These are phyloP conservation scores for Grigorovia humatica DNA, from an alignment of 805 yeast genomes.

Conservation along the genomic window DNA sequence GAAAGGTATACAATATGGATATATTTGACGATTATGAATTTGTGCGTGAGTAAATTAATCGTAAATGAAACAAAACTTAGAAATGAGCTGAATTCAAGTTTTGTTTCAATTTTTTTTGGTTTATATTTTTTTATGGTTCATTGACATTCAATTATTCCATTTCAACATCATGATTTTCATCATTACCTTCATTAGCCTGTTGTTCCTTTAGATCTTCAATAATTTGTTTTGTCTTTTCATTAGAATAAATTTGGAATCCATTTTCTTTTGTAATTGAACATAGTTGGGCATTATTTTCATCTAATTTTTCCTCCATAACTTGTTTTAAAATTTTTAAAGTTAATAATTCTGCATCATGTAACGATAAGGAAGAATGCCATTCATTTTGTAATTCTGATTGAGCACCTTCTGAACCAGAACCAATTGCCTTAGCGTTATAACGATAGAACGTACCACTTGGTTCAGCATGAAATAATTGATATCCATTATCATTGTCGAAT, in stretches of 20 bases:
- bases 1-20: no score
- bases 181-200: constrained; percentile 38
- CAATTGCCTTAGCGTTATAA: constrained; percentile 97
- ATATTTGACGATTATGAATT: no score
- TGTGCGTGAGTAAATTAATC: no score
- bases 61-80: no score
- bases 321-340: constrained; percentile 86
- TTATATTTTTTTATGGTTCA: not conserved
- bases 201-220: constrained; percentile 69
- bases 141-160: constrained; percentile 16
- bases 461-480: constrained; percentile 96
- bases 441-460: constrained; percentile 97
- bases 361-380: constrained; percentile 83
- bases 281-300: constrained; percentile 88
- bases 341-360: constrained; percentile 85
- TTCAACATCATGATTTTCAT: constrained; percentile 23
- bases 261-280: constrained; percentile 80
- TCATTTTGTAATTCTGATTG: constrained; percentile 96
- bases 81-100: not conserved
- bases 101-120: not conserved
- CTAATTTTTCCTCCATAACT: constrained; percentile 98
- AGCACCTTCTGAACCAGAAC: constrained; percentile 98
- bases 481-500: constrained; percentile 83
- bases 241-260: constrained; percentile 79
- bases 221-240: constrained; percentile 71